A percentile compares a stretch with the other conserved stretches of the same genome.
phyloP scores from a whole-genome alignment of 2,329 filamentous ascomycete genomes.

The Pseudocercospora crystallina region DNA sequence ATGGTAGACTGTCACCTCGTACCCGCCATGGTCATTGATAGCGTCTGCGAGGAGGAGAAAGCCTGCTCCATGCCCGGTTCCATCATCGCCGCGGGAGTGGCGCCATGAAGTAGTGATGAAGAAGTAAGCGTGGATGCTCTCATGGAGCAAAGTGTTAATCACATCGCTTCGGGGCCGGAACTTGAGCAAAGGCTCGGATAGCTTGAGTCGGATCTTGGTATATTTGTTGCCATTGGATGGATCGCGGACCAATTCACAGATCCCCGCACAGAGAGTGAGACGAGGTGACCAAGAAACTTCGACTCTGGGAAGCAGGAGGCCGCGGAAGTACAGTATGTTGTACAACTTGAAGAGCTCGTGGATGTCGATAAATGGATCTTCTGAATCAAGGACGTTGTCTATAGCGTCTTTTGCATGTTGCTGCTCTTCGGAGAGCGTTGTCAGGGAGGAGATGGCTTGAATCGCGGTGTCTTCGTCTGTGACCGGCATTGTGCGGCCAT shows the following conservation, averaged over 20 bases:
- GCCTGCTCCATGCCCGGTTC: slow-evolving; percentile 44
- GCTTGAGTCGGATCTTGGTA: slow-evolving; percentile 43
- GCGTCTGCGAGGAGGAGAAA: slow-evolving; percentile 46
- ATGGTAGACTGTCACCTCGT: slow-evolving; percentile 44
- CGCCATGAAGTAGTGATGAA: slow-evolving; percentile 47
- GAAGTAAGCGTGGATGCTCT: slow-evolving; percentile 49
- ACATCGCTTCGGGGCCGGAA: slow-evolving; percentile 45
- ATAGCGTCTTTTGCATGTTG: slow-evolving; percentile 36
- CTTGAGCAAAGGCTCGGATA: slow-evolving; percentile 46
- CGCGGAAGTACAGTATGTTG: slow-evolving; percentile 45
- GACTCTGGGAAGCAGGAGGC: slow-evolving; percentile 40
- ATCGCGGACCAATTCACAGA: slow-evolving; percentile 46
- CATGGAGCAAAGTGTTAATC: slow-evolving; percentile 46
- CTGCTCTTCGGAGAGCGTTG: slow-evolving; percentile 36
- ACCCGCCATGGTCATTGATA: slow-evolving; percentile 46
- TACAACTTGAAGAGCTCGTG: slow-evolving; percentile 43
- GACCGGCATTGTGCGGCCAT: slow-evolving; percentile 33
- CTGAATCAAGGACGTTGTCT: slow-evolving; percentile 37
- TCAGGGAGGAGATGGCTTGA: slow-evolving; percentile 39
- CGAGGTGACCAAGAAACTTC: slow-evolving; percentile 45
- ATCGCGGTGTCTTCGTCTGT: slow-evolving; percentile 45
- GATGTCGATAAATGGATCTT: slow-evolving; percentile 42
- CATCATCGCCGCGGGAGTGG: slow-evolving; percentile 43
- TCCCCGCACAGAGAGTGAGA: slow-evolving; percentile 48
- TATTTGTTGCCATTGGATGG: slow-evolving; percentile 35